Percentiles rank a stretch among this genome's conserved stretches.
phyloP scores from a whole-genome alignment of 768 basidiomycete genomes.

The Rubroboletus satanas region DNA sequence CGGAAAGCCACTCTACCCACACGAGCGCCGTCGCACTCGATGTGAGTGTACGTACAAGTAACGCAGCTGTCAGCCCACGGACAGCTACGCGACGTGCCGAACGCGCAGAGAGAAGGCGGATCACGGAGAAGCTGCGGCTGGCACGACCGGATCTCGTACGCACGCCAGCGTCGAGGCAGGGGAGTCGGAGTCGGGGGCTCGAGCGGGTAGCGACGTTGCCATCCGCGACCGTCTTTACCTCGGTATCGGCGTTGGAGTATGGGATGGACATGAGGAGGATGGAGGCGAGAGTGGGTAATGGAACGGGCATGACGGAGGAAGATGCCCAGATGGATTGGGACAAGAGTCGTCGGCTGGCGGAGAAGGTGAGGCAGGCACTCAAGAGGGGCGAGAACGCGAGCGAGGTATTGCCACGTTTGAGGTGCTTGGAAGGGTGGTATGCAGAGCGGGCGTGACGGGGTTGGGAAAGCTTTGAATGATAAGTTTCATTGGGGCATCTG shows the following conservation, averaged over 20 bases:
- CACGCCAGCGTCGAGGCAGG: conserved; percentile 22
- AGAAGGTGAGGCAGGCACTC: conserved; percentile 20
- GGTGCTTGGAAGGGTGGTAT: conserved; percentile 21
- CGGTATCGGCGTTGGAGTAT: background rate
- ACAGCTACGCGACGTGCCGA: conserved; percentile 17
- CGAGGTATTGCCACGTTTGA: conserved; percentile 28
- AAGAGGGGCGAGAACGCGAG: conserved; percentile 15
- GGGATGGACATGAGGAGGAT: background rate
- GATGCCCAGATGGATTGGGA: conserved; percentile 27
- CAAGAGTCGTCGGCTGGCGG: conserved; percentile 22
- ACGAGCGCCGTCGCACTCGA: background rate
- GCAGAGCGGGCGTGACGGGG: background rate
- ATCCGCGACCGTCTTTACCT: background rate
- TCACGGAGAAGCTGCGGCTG: conserved; percentile 39
- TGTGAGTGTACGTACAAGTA: background rate
- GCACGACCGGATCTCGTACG: conserved; percentile 42
- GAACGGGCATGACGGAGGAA: background rate
- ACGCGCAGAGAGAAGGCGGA: conserved; percentile 20
- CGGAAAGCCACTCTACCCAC: background rate
- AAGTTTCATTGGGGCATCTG: background rate
- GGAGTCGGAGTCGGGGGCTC: conserved; percentile 5
- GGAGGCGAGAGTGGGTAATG: background rate
- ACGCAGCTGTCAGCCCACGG: conserved; percentile 12
- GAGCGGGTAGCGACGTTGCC: background rate
- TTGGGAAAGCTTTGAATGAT: background rate